A percentile compares a stretch with the other conserved stretches of the same genome.
phyloP scores from a whole-genome alignment of 176 grass and related monocot genomes.

The Stipa capillata region DNA sequence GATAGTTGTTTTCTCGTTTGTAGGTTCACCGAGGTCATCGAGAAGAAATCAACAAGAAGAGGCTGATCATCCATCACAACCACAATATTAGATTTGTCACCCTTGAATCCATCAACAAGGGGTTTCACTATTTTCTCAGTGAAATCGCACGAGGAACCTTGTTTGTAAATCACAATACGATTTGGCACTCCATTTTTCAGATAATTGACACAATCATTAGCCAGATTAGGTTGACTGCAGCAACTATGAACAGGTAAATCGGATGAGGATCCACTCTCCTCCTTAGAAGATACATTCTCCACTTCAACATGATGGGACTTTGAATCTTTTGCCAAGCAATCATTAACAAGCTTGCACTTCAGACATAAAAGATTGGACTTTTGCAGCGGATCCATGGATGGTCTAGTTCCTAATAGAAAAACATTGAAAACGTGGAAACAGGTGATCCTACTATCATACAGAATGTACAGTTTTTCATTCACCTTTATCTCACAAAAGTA shows the following conservation, averaged over 20 bases:
- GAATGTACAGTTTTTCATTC: constrained; percentile 19
- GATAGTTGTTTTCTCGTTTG: constrained; percentile 39
- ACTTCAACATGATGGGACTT: not conserved
- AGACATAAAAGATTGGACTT: not conserved
- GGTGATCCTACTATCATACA: constrained; percentile 11
- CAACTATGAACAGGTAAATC: constrained; percentile 7
- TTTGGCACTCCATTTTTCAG: constrained; percentile 28
- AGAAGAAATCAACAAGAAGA: constrained; percentile 50
- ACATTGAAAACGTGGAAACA: constrained; percentile 13
- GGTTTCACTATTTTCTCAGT: constrained; percentile 25
- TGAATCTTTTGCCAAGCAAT: not conserved
- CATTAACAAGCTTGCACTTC: constrained; percentile 43
- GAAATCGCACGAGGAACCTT: constrained; percentile 35
- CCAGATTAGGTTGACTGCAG: constrained; percentile 24
- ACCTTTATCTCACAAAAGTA: constrained; percentile 19
- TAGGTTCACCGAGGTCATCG: constrained; percentile 45
- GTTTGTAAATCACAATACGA: constrained; percentile 41
- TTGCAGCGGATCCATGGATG: constrained; percentile 19
- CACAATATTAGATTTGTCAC: constrained; percentile 28
- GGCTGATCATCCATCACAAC: constrained; percentile 30
- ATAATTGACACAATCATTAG: constrained; percentile 40
- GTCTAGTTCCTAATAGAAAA: not conserved
- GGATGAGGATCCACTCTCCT: not conserved
- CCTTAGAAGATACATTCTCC: not conserved
- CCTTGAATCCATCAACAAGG: constrained; percentile 40